Conservation (phyloP, 1,284 basidiomycete species). For the Fistulinella cinereoalba region DNA sequence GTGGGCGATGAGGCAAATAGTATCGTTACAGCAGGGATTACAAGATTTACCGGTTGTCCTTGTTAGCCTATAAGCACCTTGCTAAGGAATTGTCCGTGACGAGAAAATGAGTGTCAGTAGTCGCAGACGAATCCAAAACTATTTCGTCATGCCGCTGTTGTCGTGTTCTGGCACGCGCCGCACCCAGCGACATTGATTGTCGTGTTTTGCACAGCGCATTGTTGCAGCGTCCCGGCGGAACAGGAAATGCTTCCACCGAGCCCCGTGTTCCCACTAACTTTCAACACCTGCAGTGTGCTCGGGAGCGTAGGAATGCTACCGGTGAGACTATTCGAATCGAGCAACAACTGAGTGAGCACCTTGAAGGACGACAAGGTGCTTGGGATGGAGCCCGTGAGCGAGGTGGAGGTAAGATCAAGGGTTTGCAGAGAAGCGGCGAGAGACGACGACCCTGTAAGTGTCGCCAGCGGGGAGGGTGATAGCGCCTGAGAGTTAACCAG, state of each 20-base stretch:
- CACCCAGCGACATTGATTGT: slow-evolving; percentile 21
- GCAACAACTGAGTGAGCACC: slow-evolving; percentile 32
- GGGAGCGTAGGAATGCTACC: slow-evolving; percentile 33
- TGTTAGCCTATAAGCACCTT: slow-evolving; percentile 2
- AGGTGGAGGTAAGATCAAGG: slow-evolving; percentile 38
- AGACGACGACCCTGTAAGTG: slow-evolving; percentile 34
- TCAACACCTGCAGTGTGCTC: slow-evolving; percentile 30
- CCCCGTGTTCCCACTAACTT: slow-evolving; percentile 29
- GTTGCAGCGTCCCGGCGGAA: slow-evolving; percentile 9
- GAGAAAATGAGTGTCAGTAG: slow-evolving; percentile 3
- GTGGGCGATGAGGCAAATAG: background rate
- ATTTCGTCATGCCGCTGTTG: slow-evolving; percentile 4
- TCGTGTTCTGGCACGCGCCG: slow-evolving; percentile 22
- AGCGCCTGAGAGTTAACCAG: slow-evolving; percentile 29
- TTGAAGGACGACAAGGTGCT: slow-evolving; percentile 24
- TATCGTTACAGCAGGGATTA: slow-evolving; percentile 17
- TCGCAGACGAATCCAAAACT: background rate
- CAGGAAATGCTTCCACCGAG: slow-evolving; percentile 28
- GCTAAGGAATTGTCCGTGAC: background rate
- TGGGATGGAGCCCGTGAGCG: slow-evolving; percentile 33
- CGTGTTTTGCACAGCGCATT: slow-evolving; percentile 25
- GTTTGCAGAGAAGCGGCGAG: slow-evolving; percentile 38
- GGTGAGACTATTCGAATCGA: slow-evolving; percentile 35
- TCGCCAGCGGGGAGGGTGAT: slow-evolving; percentile 28
- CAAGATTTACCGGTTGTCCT: slow-evolving; percentile 5